Evolutionary conservation across 2,329 filamentous ascomycete species (phyloP).

Genomic region (Trichoderma sp.): DNA sequence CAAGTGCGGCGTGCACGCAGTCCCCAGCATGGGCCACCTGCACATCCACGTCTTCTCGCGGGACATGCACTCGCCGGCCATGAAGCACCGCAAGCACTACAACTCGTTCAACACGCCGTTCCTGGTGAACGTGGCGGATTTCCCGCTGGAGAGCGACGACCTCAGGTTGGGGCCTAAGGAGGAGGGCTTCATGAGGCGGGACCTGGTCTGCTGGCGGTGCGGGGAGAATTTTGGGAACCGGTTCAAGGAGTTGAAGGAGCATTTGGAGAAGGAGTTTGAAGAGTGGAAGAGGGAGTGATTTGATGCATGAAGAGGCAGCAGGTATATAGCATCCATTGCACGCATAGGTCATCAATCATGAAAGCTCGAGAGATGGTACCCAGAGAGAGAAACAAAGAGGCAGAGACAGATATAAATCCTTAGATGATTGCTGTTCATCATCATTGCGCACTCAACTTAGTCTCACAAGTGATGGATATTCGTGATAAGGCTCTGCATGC

Average conservation of each 20-base stretch:
- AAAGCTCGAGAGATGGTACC: too few species aligned
- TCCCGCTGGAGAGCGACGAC: conserved; percentile 73
- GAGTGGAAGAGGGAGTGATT: conserved; percentile 68
- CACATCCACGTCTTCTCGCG: conserved; percentile 86
- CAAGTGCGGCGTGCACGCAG: conserved; percentile 78
- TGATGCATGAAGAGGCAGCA: background rate
- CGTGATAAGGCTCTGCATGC: background rate
- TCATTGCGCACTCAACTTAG: background rate
- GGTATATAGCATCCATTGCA: background rate
- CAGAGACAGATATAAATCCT: background rate
- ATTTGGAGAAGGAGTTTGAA: conserved; percentile 75
- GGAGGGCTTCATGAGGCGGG: conserved; percentile 63
- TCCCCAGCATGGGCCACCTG: conserved; percentile 88
- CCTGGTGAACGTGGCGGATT: conserved; percentile 76
- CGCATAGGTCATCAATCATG: too few species aligned
- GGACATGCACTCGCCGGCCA: conserved; percentile 72
- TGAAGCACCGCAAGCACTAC: conserved; percentile 88
- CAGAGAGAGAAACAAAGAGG: background rate
- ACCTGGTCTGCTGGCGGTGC: conserved; percentile 86
- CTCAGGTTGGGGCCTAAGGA: conserved; percentile 59
- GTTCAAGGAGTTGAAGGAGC: conserved; percentile 74
- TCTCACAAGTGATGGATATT: background rate
- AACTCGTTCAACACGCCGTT: conserved; percentile 89
- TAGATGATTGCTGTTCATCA: background rate
- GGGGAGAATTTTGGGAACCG: conserved; percentile 71